Conservation (phyloP, 1,284 basidiomycete genomes). For the Wallemia mellicola region DNA sequence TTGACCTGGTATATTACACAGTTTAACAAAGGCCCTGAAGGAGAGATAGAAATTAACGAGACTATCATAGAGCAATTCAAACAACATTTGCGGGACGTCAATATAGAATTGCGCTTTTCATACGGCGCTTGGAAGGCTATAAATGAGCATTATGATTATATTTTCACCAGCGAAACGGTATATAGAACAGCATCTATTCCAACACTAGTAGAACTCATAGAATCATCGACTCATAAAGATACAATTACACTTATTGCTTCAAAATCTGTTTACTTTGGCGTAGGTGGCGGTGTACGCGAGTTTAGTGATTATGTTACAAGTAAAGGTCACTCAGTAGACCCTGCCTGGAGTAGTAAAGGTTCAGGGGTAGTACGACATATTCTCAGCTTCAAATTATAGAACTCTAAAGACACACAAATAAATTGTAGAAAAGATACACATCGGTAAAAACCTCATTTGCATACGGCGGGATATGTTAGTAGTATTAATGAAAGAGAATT, state of each 20-base stretch:
- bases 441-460: background rate
- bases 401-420: no score
- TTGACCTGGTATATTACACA: conserved; percentile 40
- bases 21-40: conserved; percentile 6
- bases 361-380: conserved; percentile 5
- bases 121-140: conserved; percentile 49
- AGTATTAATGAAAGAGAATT: no score
- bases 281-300: conserved; percentile 57
- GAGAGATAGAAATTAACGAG: conserved; percentile 31
- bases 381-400: conserved; percentile 4
- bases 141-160: conserved; percentile 28
- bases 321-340: background rate
- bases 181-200: conserved; percentile 40
- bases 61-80: conserved; percentile 10
- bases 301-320: conserved; percentile 22
- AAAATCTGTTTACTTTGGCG: conserved; percentile 73
- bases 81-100: conserved; percentile 22
- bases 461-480: no score
- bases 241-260: conserved; percentile 14
- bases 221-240: conserved; percentile 5
- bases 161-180: conserved; percentile 77
- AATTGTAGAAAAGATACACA: no score
- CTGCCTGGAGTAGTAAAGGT: conserved; percentile 20
- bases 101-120: conserved; percentile 40
- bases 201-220: conserved; percentile 27